These are phyloP conservation scores for Starmerella stellata DNA, from an alignment of 805 yeast species.

Conservation along the genomic window DNA sequence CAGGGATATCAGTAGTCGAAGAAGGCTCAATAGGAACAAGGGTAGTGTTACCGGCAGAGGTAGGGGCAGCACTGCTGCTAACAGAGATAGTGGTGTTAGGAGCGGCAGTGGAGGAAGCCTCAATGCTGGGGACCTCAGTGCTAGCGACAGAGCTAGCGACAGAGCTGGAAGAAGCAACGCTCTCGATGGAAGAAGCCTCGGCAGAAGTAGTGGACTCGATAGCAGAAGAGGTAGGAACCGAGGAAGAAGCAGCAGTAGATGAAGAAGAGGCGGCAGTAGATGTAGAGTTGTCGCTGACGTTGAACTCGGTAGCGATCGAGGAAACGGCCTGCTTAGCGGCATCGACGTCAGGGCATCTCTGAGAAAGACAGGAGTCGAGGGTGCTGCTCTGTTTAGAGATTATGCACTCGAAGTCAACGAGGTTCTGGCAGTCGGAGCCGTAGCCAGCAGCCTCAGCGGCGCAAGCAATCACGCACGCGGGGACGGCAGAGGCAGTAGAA, in stretches of 20 bases:
- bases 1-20: neutral
- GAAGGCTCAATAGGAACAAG: neutral
- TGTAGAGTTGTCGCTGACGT: slow-evolving; percentile 4
- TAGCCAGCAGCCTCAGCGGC: slow-evolving; percentile 42
- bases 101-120: slow-evolving; percentile 5
- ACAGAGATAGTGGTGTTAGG: slow-evolving; percentile 6
- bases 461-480: slow-evolving; percentile 85
- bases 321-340: slow-evolving; percentile 46
- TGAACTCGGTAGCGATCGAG: slow-evolving; percentile 14
- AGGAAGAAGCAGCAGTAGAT: neutral
- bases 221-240: slow-evolving; percentile 2
- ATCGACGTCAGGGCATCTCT: slow-evolving; percentile 47
- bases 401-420: slow-evolving; percentile 51
- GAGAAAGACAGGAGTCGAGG: slow-evolving; percentile 44
- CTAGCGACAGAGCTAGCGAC: slow-evolving; percentile 1
- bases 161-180: slow-evolving; percentile 5
- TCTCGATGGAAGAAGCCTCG: slow-evolving; percentile 1
- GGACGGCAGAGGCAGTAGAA: slow-evolving; percentile 42
- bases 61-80: slow-evolving; percentile 1
- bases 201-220: neutral
- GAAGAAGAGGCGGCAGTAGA: slow-evolving; percentile 6
- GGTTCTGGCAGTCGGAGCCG: slow-evolving; percentile 23
- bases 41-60: slow-evolving; percentile 4
- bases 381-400: slow-evolving; percentile 37
- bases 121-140: slow-evolving; percentile 2